Evolutionary conservation across 176 grass and related monocot species (phyloP).

Genomic region (Bothriochloa decipiens): DNA sequence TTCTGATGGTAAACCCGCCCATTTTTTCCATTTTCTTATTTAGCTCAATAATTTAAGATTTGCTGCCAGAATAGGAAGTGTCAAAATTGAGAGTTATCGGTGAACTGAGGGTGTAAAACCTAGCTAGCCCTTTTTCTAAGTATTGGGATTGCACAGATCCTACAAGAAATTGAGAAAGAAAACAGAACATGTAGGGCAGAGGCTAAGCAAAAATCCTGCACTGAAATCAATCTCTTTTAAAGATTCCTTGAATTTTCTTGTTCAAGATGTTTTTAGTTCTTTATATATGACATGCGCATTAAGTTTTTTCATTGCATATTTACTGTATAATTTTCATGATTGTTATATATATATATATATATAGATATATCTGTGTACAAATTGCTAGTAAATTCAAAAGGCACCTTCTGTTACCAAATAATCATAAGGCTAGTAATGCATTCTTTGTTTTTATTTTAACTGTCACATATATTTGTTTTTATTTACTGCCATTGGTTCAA

Average conservation of each 20-base stretch:
- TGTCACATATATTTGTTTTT: neutral
- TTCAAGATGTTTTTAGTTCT: neutral
- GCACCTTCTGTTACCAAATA: neutral
- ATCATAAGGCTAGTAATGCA: neutral
- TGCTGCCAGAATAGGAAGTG: constrained; percentile 55
- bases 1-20: neutral
- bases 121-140: neutral
- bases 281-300: neutral
- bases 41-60: constrained; percentile 14
- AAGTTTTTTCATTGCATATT: neutral
- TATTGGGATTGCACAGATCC: constrained; percentile 18
- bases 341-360: too few species aligned
- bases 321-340: neutral
- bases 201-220: neutral
- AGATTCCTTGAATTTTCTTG: neutral
- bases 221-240: neutral
- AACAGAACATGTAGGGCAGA: constrained; percentile 6
- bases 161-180: neutral
- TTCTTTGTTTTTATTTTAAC: neutral
- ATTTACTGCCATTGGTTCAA: neutral
- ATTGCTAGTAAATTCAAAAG: neutral
- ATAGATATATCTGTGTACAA: neutral
- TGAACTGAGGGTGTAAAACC: neutral
- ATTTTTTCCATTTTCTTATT: neutral
- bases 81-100: neutral